A percentile compares a stretch with the other conserved stretches of the same genome.
Conservation (phyloP, 768 basidiomycete genomes). For the Podaxis sp. region DNA sequence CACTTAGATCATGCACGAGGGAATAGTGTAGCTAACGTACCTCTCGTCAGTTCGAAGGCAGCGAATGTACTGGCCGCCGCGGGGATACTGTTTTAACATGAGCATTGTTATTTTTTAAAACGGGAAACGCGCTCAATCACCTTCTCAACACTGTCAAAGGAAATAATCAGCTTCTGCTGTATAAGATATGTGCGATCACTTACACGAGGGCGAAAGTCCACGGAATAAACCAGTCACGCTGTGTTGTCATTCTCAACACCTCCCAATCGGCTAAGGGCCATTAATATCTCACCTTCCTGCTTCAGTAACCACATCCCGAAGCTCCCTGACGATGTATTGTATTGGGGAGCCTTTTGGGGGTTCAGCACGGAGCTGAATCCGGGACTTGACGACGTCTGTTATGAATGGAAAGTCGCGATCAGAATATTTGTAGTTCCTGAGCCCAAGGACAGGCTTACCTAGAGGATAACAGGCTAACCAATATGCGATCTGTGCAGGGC, state of each 20-base stretch:
- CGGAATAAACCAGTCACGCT: constrained; percentile 64
- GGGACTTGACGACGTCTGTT: constrained; percentile 87
- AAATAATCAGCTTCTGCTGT: background rate
- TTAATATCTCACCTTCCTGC: constrained; percentile 62
- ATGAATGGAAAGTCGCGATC: background rate
- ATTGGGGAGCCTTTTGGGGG: constrained; percentile 76
- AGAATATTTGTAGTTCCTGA: background rate
- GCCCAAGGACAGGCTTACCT: constrained; percentile 38
- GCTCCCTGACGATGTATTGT: constrained; percentile 73
- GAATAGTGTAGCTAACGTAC: constrained; percentile 32
- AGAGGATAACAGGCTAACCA: constrained; percentile 95
- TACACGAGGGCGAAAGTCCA: constrained; percentile 76
- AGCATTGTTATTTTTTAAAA: constrained; percentile 26
- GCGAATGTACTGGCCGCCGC: constrained; percentile 91
- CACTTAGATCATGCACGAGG: background rate
- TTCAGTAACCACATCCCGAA: constrained; percentile 66
- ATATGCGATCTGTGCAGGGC: constrained; percentile 63
- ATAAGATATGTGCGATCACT: constrained; percentile 28
- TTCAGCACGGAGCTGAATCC: constrained; percentile 74
- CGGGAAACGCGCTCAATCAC: constrained; percentile 27
- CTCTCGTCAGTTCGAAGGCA: constrained; percentile 82
- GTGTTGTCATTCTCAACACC: background rate
- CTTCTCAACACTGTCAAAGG: constrained; percentile 57
- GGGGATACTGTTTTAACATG: constrained; percentile 55
- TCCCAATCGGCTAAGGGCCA: background rate